A percentile compares a stretch with the other conserved stretches of the same genome.
These are phyloP conservation scores for Comarum palustre DNA, from an alignment of 306 rosid species.

Conservation along the genomic window DNA sequence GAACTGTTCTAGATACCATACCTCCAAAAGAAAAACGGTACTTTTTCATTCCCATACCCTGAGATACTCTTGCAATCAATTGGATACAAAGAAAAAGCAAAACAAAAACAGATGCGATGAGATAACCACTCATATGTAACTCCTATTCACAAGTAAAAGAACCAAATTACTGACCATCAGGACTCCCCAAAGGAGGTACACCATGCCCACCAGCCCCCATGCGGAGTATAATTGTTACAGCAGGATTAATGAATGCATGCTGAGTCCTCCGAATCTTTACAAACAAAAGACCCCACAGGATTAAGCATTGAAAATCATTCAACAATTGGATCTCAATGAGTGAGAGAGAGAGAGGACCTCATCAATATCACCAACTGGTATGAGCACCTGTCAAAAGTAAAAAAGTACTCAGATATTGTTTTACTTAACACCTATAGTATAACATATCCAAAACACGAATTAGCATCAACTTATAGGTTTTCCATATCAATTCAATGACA, in stretches of 20 bases:
- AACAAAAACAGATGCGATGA: not conserved
- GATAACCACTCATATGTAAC: not conserved
- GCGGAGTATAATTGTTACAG: conserved; percentile 86
- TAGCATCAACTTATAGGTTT: not conserved
- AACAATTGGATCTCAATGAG: conserved; percentile 7
- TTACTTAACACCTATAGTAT: not conserved
- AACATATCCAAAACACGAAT: conserved; percentile 2
- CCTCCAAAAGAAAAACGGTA: not conserved
- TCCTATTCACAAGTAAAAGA: conserved; percentile 12
- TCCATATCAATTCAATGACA: not conserved
- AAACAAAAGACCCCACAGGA: conserved; percentile 25
- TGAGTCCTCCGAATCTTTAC: conserved; percentile 89
- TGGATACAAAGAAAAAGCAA: not conserved
- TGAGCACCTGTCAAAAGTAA: conserved; percentile 57
- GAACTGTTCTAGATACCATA: not conserved
- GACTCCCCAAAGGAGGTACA: conserved; percentile 97
- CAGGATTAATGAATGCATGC: conserved; percentile 97
- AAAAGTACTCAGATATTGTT: conserved; percentile 3
- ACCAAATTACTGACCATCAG: conserved; percentile 77
- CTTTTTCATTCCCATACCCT: not conserved
- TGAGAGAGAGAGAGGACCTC: conserved; percentile 51
- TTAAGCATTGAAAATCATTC: conserved; percentile 24
- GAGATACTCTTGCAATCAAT: not conserved
- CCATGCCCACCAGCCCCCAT: conserved; percentile 99
- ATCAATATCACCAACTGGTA: conserved; percentile 87